These are phyloP conservation scores for Aspergillus awamori DNA, from an alignment of 2,329 filamentous ascomycete species.

Conservation along the genomic window DNA sequence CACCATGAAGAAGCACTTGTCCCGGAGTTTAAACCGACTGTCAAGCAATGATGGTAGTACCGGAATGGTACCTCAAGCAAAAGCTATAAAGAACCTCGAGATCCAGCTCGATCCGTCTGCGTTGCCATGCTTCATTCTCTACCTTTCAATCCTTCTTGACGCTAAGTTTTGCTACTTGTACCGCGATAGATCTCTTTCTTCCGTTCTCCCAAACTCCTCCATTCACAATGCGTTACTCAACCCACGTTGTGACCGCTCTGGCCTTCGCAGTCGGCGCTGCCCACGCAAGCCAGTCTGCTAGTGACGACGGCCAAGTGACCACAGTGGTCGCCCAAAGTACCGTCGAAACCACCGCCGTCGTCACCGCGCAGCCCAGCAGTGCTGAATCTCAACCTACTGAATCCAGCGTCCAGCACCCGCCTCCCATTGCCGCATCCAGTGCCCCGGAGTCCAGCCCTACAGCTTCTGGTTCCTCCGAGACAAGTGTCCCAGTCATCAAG, in stretches of 20 bases:
- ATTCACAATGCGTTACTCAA: slow-evolving; percentile 37
- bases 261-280: slow-evolving; percentile 25
- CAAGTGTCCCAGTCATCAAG: neutral
- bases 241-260: slow-evolving; percentile 20
- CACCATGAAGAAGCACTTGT: neutral
- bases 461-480: neutral
- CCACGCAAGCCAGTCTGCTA: slow-evolving; percentile 2
- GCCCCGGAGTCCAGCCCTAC: slow-evolving; percentile 9
- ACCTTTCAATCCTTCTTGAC: neutral
- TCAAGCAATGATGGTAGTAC: neutral
- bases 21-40: neutral
- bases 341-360: neutral
- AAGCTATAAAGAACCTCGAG: slow-evolving; percentile 11
- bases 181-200: neutral
- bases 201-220: neutral
- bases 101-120: neutral
- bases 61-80: neutral
- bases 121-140: slow-evolving; percentile 3
- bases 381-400: neutral
- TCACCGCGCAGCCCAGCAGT: neutral
- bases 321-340: neutral
- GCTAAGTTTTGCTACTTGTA: neutral
- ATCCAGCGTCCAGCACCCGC: neutral
- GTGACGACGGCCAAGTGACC: neutral
- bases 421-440: slow-evolving; percentile 17